Evolutionary conservation across 164 flowering plant species (phyloP).

Genomic region (Cinnamomum micranthum): DNA sequence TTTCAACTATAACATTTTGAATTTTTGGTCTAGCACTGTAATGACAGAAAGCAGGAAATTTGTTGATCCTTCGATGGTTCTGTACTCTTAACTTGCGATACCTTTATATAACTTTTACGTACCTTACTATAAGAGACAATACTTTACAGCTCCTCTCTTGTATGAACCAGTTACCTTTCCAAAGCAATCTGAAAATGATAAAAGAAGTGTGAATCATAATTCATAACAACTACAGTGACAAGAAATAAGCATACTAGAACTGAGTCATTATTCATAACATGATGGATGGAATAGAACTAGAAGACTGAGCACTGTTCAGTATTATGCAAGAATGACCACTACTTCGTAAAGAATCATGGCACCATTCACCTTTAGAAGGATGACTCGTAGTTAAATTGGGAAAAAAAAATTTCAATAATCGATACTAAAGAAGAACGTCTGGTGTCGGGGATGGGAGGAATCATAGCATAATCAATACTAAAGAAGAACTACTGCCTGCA

Average conservation of each 20-base stretch:
- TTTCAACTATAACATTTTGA: conserved; percentile 35
- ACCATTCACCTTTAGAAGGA: neutral
- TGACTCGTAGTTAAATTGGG: neutral
- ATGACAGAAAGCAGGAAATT: conserved; percentile 2
- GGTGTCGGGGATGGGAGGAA: too few species aligned
- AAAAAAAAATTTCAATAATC: too few species aligned
- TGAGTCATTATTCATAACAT: neutral
- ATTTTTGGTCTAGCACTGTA: conserved; percentile 70
- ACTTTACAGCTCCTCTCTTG: conserved; percentile 97
- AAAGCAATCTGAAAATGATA: conserved; percentile 66
- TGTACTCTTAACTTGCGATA: neutral
- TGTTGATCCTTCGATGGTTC: neutral
- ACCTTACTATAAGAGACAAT: conserved; percentile 74
- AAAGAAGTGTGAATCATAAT: conserved; percentile 6
- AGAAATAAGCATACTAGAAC: neutral
- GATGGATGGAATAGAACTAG: neutral
- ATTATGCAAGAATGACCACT: neutral
- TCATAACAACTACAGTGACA: neutral
- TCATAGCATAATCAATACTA: too few species aligned
- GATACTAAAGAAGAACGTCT: too few species aligned
- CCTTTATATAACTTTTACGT: conserved; percentile 5
- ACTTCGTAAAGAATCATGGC: neutral
- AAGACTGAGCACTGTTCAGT: neutral
- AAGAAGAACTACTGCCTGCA: too few species aligned
- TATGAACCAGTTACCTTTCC: conserved; percentile 94